These are phyloP conservation scores for Panellus pusillus DNA, from an alignment of 768 basidiomycete species.

Conservation along the genomic window DNA sequence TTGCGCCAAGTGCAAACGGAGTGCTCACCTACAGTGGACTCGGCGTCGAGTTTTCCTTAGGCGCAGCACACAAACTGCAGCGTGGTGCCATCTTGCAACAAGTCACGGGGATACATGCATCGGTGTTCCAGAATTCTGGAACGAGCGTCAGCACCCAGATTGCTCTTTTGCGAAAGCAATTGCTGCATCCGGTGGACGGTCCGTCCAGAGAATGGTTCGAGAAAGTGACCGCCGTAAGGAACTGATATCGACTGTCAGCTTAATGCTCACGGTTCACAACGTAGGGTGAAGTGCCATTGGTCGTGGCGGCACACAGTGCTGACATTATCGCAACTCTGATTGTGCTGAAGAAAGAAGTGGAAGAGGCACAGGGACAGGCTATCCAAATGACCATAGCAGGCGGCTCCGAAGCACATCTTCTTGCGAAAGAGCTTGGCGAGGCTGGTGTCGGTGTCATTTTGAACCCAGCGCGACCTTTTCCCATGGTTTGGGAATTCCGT, in stretches of 20 bases:
- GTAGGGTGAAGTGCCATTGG: constrained; percentile 71
- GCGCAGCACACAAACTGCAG: constrained; percentile 59
- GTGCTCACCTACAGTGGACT: constrained; percentile 54
- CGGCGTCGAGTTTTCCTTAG: constrained; percentile 64
- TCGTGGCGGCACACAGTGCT: constrained; percentile 72
- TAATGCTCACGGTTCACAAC: not conserved
- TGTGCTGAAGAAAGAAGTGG: constrained; percentile 64
- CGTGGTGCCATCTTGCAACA: constrained; percentile 64
- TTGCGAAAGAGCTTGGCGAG: constrained; percentile 66
- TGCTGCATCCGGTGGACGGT: constrained; percentile 45
- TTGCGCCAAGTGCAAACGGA: constrained; percentile 53
- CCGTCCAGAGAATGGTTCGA: constrained; percentile 45
- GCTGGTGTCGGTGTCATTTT: constrained; percentile 49
- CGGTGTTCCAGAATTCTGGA: constrained; percentile 45
- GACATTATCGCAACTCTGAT: constrained; percentile 83
- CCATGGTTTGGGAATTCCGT: constrained; percentile 66
- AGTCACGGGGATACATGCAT: constrained; percentile 64
- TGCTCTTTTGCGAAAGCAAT: constrained; percentile 63
- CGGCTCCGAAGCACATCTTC: constrained; percentile 63
- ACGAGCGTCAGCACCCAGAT: constrained; percentile 81
- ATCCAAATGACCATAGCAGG: constrained; percentile 66
- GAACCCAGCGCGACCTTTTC: constrained; percentile 66
- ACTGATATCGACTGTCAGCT: not conserved
- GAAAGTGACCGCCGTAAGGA: constrained; percentile 42
- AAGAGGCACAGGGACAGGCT: constrained; percentile 39